Evolutionary conservation across 768 basidiomycete species (phyloP).

Genomic region (Tubosaeta sp.): DNA sequence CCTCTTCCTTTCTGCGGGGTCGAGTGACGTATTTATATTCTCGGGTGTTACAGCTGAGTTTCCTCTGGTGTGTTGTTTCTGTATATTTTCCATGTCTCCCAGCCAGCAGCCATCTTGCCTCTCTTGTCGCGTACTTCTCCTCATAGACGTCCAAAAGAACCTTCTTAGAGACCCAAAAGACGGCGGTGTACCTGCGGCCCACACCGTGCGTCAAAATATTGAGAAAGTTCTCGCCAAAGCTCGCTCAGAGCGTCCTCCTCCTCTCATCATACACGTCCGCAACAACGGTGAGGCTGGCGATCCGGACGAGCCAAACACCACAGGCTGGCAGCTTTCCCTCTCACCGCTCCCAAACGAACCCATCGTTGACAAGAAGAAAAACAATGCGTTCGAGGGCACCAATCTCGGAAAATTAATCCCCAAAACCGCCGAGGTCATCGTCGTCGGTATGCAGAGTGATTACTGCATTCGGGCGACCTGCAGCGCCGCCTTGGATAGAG

Average conservation of each 20-base stretch:
- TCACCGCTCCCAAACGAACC: constrained; percentile 46
- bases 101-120: constrained; percentile 15
- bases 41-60: not conserved
- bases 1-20: not conserved
- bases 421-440: constrained; percentile 54
- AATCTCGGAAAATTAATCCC: constrained; percentile 46
- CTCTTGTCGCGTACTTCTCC: constrained; percentile 46
- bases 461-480: constrained; percentile 57
- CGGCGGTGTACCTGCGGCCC: constrained; percentile 51
- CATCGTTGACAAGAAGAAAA: constrained; percentile 63
- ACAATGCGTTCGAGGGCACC: constrained; percentile 67
- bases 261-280: constrained; percentile 63
- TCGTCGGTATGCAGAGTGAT: constrained; percentile 67
- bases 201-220: constrained; percentile 45
- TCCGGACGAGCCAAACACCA: constrained; percentile 49
- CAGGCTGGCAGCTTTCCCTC: constrained; percentile 62
- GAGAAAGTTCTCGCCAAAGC: constrained; percentile 45
- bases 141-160: constrained; percentile 54
- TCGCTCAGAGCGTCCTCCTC: constrained; percentile 43
- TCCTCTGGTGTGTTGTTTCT: not conserved
- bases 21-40: constrained; percentile 13
- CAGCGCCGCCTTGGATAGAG: constrained; percentile 54
- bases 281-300: constrained; percentile 61
- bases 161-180: constrained; percentile 45
- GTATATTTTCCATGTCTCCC: constrained; percentile 14